Conservation (phyloP, 768 basidiomycete genomes). For the Lactarius psammicola region DNA sequence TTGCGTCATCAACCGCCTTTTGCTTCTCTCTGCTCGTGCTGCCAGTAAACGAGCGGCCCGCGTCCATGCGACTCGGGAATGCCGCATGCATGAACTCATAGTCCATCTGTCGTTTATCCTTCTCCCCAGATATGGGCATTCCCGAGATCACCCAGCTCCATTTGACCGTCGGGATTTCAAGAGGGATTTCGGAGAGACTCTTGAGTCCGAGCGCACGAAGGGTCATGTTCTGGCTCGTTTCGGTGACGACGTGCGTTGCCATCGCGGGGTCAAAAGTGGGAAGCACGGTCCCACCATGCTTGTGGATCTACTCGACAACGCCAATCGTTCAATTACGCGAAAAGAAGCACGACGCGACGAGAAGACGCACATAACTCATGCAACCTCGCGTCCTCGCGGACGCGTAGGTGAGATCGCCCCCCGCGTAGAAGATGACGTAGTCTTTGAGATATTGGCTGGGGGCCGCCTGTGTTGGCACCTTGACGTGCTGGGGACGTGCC, state of each 20-base stretch:
- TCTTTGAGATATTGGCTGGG: slow-evolving; percentile 17
- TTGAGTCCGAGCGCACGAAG: slow-evolving; percentile 48
- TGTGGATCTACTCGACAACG: slow-evolving; percentile 65
- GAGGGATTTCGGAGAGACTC: slow-evolving; percentile 54
- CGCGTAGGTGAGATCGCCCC: slow-evolving; percentile 26
- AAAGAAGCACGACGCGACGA: background rate
- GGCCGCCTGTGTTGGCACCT: background rate
- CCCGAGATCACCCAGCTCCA: slow-evolving; percentile 27
- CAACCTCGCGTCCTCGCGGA: slow-evolving; percentile 26
- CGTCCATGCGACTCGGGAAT: slow-evolving; percentile 25
- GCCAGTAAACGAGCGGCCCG: slow-evolving; percentile 13
- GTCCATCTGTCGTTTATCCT: slow-evolving; percentile 22
- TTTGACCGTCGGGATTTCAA: slow-evolving; percentile 16
- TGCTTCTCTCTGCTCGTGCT: slow-evolving; percentile 17
- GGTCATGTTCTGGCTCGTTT: slow-evolving; percentile 34
- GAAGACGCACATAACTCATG: slow-evolving; percentile 22
- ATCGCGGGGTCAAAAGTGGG: slow-evolving; percentile 53
- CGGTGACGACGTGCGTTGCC: slow-evolving; percentile 70
- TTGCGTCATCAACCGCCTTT: slow-evolving; percentile 1
- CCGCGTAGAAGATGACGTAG: slow-evolving; percentile 25
- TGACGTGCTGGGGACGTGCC: background rate
- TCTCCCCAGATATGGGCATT: slow-evolving; percentile 16
- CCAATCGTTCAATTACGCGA: background rate
- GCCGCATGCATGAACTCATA: slow-evolving; percentile 27
- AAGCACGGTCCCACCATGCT: slow-evolving; percentile 59